Evolutionary conservation across 352 stramenopile genomes (phyloP).

Genomic region (Phytopythium boreale): DNA sequence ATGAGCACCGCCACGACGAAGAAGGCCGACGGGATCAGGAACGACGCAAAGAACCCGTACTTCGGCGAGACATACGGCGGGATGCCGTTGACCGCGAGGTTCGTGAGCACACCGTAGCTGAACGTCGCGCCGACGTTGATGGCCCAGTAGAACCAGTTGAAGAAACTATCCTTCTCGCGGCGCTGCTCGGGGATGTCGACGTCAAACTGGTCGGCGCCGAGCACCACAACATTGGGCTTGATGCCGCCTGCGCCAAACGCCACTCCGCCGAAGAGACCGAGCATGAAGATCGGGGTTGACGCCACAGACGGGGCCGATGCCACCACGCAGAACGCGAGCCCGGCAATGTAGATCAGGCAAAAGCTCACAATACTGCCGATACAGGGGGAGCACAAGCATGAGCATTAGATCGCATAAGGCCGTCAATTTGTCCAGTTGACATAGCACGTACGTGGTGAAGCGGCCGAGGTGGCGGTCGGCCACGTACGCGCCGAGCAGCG

Average conservation of each 20-base stretch:
- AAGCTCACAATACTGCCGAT: constrained; percentile 62
- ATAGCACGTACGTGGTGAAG: constrained; percentile 56
- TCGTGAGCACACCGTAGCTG: constrained; percentile 89
- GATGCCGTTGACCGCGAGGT: constrained; percentile 88
- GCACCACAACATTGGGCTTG: constrained; percentile 74
- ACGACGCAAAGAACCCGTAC: constrained; percentile 89
- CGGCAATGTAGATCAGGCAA: constrained; percentile 66
- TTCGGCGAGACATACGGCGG: constrained; percentile 72
- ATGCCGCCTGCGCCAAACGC: constrained; percentile 69
- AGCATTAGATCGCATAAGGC: background rate
- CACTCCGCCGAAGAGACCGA: constrained; percentile 81
- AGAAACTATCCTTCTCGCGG: constrained; percentile 86
- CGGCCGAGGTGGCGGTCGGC: constrained; percentile 76
- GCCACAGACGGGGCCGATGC: constrained; percentile 49
- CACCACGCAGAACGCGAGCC: constrained; percentile 68
- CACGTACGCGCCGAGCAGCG: constrained; percentile 77
- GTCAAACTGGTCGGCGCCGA: constrained; percentile 83
- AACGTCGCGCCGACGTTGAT: constrained; percentile 92
- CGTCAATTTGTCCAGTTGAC: background rate
- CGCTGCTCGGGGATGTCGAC: constrained; percentile 62
- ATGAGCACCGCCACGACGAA: constrained; percentile 80
- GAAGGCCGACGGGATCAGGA: constrained; percentile 76
- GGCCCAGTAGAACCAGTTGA: constrained; percentile 94
- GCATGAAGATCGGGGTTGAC: constrained; percentile 70
- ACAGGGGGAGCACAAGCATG: too few species aligned